Evolutionary conservation across 1,139 yeast genomes (phyloP), one percentile per base, ranked within the genome.

Genomic region (Pichia inconspicua): DNA sequence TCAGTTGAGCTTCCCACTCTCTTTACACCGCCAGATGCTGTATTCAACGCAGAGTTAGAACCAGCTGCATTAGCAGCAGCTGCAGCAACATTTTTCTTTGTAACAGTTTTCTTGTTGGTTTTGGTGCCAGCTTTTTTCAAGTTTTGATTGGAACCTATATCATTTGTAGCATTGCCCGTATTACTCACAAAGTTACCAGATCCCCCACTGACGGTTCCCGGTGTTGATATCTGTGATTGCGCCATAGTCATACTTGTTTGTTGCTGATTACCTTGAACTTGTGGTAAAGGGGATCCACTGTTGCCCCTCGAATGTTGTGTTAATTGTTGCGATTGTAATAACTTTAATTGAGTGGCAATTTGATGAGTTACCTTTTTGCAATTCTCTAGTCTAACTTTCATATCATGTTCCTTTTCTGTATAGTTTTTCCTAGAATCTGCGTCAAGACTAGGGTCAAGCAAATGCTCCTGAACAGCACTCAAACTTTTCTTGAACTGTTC

Each of bases 401-500:
- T 46, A 35, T 60, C 66, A 17, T 50, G 49, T 45, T 63, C 66
- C 41, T 61, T 62, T 30, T 58, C 58, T 15, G 55, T 43, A n/a
- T 61, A 52, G 30, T 58, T 60, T 12, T 58, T 54, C 39, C 64
- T 38, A n/a, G 61, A 59, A 9, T 64, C 67, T 1, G 66, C 62
- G 2, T 72, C 57, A 3, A 68, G 47, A 25, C 57, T 59, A 9
- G 69, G 66, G 47, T 64, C 59, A 28, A 54, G 61, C 45, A 67
- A 68, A 39, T 67, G 67, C n/a, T 63, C 63, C 40, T 68, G 70
- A 38, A 71, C 62, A 3, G 63, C 60, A 40, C 64, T 58, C 52
- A 69, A 47, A 40, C 72, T 76, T 37, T 72, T 67, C 45, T 73
- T 74, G 48, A 75, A 70, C 45, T 73, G 78, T 14, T 70, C 72